Base-by-base conservation (phyloP, 805 yeast genomes). In the Dipodascus albidus region DNA sequence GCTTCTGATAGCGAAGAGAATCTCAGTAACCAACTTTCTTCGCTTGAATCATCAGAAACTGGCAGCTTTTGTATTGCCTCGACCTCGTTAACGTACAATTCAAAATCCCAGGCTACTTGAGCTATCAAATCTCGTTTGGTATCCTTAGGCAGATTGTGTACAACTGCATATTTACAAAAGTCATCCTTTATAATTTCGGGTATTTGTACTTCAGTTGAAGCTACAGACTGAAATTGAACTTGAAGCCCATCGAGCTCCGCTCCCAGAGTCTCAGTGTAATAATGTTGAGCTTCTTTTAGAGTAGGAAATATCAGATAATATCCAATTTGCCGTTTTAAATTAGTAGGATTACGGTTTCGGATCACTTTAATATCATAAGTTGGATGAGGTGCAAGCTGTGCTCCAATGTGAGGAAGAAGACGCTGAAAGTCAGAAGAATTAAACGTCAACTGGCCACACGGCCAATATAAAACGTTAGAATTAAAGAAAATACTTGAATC, bases 241-340 rank as follows among this genome's bases (percentile, higher is more conserved):
- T 68, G 70, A 49, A 71, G 61, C 1, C 87, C 87, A 58, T 81
- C 76, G 35, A 82, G 60, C 53, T 70, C 68, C 52, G 76, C 73
- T 6, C 74, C 73, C 11, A 62, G 54, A 0, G 83, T 76, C 58
- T 81, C 85, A 20, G 70, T 61, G 64, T 70, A 72, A 62, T 76
- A 83, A 2, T 70, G 70, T 20, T 77, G 70, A 0, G 88, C 87
- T 19, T 73, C 75, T 23, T 71, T 69, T 41, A 64, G 62, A 42
- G 69, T 65, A 2, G 70, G 69, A 60, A 84, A 84, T 3, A 79
- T 62, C 35, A 84, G 64, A 62, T 76, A 83, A 62, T 80, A 81
- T 2, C 74, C 71, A 47, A 77, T 76, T 55, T 72, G 66, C 24
- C 77, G 73, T 41, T 66, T 57, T 22, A 83, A 62, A 17, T 69